A percentile compares a stretch with the other conserved stretches of the same genome.
These are phyloP conservation scores for Tranzscheliella williamsii DNA, from an alignment of 1,284 basidiomycete genomes.

Conservation along the genomic window DNA sequence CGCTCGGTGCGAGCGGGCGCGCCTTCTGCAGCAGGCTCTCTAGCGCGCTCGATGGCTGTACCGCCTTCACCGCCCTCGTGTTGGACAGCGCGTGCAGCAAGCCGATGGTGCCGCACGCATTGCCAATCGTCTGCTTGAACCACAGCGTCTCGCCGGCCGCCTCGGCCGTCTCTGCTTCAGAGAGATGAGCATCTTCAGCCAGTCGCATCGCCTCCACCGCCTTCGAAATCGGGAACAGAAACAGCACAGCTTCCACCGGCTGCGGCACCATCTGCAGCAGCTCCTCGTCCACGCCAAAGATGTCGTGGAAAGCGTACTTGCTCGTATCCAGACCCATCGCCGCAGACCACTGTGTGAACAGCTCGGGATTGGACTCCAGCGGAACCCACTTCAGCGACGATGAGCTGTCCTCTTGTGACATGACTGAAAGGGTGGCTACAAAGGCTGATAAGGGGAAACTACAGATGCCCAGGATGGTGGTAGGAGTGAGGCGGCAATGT, in stretches of 20 bases:
- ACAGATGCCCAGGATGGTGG: not conserved
- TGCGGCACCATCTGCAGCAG: constrained; percentile 63
- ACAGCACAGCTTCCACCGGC: constrained; percentile 64
- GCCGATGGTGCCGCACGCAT: constrained; percentile 61
- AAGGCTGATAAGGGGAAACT: not conserved
- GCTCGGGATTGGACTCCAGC: constrained; percentile 60
- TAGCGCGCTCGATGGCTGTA: constrained; percentile 40
- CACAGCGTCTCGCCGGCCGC: constrained; percentile 29
- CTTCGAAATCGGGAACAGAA: constrained; percentile 64
- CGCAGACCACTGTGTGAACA: constrained; percentile 53
- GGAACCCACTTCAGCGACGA: constrained; percentile 52
- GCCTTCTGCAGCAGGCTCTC: constrained; percentile 43
- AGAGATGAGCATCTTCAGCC: constrained; percentile 23
- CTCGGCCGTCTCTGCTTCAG: constrained; percentile 7
- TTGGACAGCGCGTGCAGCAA: constrained; percentile 59
- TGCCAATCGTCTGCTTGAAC: constrained; percentile 61
- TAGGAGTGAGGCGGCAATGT: no score
- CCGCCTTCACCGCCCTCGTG: constrained; percentile 34
- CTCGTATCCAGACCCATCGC: constrained; percentile 52
- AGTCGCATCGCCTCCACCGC: constrained; percentile 30
- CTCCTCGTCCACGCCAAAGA: constrained; percentile 64
- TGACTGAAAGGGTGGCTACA: not conserved
- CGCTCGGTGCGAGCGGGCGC: constrained; percentile 9
- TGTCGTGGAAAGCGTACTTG: constrained; percentile 64
- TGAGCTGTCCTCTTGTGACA: not conserved